Evolutionary conservation across 1,284 basidiomycete genomes (phyloP).

Genomic region (Spongispora temasekensis): DNA sequence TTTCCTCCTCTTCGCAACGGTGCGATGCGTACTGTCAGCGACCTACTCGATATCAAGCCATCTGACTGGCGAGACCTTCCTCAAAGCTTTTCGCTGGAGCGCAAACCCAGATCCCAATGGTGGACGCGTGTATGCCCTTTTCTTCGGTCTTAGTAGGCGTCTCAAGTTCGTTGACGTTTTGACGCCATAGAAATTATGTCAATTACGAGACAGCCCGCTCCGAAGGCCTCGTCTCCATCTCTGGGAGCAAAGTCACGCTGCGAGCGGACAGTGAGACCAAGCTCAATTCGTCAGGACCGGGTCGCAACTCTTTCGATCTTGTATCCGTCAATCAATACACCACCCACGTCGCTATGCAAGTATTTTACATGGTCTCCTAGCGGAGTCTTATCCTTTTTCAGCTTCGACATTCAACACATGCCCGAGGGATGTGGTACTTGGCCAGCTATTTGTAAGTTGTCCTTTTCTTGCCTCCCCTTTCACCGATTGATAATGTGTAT

Average conservation of each 20-base stretch:
- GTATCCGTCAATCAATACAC: slow-evolving; percentile 33
- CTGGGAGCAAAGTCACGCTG: slow-evolving; percentile 16
- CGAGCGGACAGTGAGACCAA: slow-evolving; percentile 19
- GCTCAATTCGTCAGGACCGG: slow-evolving; percentile 30
- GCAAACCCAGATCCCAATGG: slow-evolving; percentile 14
- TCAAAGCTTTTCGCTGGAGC: slow-evolving; percentile 19
- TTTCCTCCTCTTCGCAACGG: slow-evolving; percentile 9
- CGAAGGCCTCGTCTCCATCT: slow-evolving; percentile 16
- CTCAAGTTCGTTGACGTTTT: neutral
- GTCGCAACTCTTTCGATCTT: slow-evolving; percentile 40
- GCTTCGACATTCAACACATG: slow-evolving; percentile 41
- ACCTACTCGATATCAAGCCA: slow-evolving; percentile 14
- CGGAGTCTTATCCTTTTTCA: slow-evolving; percentile 6
- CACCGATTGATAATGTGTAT: neutral
- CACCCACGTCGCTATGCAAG: slow-evolving; percentile 39
- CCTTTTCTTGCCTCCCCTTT: neutral
- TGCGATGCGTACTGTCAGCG: slow-evolving; percentile 8
- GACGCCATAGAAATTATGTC: slow-evolving; percentile 15
- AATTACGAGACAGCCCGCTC: slow-evolving; percentile 11
- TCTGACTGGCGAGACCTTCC: slow-evolving; percentile 17
- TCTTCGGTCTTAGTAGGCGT: neutral
- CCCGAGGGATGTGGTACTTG: slow-evolving; percentile 41
- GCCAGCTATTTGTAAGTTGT: slow-evolving; percentile 36
- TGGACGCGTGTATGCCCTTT: slow-evolving; percentile 20
- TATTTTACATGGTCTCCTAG: neutral